Conservation (phyloP, 2,329 filamentous ascomycete species). For the Sporothrix euskadiensis region DNA sequence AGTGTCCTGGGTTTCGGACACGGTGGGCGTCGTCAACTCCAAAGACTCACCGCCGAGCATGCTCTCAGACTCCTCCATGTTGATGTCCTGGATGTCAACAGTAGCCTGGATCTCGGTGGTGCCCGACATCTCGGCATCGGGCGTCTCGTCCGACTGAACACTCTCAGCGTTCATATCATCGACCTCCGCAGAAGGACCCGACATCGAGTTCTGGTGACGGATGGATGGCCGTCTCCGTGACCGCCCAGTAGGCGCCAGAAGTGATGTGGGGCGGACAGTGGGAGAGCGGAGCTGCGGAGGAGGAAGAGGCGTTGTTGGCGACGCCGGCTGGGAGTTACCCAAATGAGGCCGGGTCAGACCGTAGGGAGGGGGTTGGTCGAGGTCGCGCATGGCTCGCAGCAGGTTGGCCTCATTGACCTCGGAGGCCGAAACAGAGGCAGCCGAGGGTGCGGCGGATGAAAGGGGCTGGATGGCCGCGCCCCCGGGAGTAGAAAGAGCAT, state of each 20-base stretch:
- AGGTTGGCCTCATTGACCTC: slow-evolving; percentile 63
- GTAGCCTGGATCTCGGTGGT: slow-evolving; percentile 81
- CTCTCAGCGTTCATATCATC: slow-evolving; percentile 87
- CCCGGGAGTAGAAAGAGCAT: slow-evolving; percentile 51
- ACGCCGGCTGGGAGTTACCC: slow-evolving; percentile 84
- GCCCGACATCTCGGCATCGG: slow-evolving; percentile 78
- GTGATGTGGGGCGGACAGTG: slow-evolving; percentile 55
- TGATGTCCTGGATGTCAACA: slow-evolving; percentile 81
- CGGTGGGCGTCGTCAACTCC: slow-evolving; percentile 72
- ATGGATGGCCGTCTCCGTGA: slow-evolving; percentile 77
- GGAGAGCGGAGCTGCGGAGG: slow-evolving; percentile 63
- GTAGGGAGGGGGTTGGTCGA: slow-evolving; percentile 77
- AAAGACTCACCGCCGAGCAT: slow-evolving; percentile 75
- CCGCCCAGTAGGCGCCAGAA: slow-evolving; percentile 54
- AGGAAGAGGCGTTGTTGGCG: slow-evolving; percentile 79
- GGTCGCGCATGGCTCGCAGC: slow-evolving; percentile 75
- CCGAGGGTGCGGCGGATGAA: slow-evolving; percentile 62
- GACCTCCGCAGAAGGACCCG: slow-evolving; percentile 60
- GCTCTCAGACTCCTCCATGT: slow-evolving; percentile 75
- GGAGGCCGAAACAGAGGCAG: slow-evolving; percentile 52
- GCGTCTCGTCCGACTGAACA: slow-evolving; percentile 73
- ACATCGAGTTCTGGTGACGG: slow-evolving; percentile 81
- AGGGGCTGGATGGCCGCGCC: slow-evolving; percentile 64
- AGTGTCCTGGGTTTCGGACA: slow-evolving; percentile 80
- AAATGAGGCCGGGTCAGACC: slow-evolving; percentile 64